Percentiles rank a stretch among this genome's conserved stretches.
Evolutionary conservation across 306 rosid species (phyloP).

Genomic region (Adenanthera pavonina): DNA sequence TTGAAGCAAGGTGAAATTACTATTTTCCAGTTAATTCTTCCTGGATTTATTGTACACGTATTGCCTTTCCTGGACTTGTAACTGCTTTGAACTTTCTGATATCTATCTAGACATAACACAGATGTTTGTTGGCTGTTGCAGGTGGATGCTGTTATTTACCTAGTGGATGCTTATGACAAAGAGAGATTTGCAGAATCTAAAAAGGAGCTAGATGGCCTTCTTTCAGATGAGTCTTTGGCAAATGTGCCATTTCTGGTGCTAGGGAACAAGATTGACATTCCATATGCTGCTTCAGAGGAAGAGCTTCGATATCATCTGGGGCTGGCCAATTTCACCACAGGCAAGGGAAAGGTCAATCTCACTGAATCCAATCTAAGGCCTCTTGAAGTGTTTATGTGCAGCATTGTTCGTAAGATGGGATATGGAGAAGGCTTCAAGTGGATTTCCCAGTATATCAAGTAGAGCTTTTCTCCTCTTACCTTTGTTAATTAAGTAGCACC

Average conservation of each 20-base stretch:
- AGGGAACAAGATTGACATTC: constrained; percentile 87
- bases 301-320: constrained; percentile 77
- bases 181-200: constrained; percentile 81
- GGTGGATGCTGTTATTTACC: constrained; percentile 86
- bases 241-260: constrained; percentile 75
- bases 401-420: constrained; percentile 90
- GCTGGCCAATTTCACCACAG: constrained; percentile 79
- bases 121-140: constrained; percentile 33
- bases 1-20: neutral
- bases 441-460: constrained; percentile 86
- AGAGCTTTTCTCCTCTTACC: constrained; percentile 37
- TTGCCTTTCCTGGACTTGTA: too few relatives aligned
- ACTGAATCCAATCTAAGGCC: constrained; percentile 71
- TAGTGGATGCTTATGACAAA: constrained; percentile 79
- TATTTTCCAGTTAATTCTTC: neutral
- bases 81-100: neutral
- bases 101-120: constrained; percentile 35
- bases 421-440: constrained; percentile 89
- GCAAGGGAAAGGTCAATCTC: constrained; percentile 77
- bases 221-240: constrained; percentile 72
- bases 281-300: constrained; percentile 84
- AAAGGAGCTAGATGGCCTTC: constrained; percentile 78
- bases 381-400: constrained; percentile 91
- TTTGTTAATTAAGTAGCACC: constrained; percentile 38
- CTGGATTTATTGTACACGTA: neutral